These are phyloP conservation scores for Trebouxia sp. DNA, from an alignment of 139 green algal species.

Conservation along the genomic window DNA sequence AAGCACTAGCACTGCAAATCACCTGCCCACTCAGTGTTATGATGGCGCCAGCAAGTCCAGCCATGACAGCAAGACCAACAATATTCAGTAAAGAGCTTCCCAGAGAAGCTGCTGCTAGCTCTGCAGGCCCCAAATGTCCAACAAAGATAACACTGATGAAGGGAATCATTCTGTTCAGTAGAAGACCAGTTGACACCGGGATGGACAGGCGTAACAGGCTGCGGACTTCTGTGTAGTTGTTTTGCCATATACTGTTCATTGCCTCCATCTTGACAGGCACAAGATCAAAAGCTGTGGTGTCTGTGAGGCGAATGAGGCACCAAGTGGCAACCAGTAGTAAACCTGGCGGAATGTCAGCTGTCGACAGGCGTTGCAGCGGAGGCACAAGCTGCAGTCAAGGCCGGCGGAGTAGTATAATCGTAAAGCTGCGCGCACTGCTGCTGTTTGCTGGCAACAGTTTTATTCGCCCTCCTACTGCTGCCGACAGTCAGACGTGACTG, in stretches of 20 bases:
- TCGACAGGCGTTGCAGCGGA: too few species aligned
- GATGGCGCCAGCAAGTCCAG: constrained; percentile 61
- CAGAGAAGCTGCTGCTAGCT: constrained; percentile 22
- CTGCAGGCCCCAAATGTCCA: constrained; percentile 8
- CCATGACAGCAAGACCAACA: constrained; percentile 36
- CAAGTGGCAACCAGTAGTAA: too few species aligned
- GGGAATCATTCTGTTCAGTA: constrained; percentile 5
- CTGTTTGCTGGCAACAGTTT: too few species aligned
- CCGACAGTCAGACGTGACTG: too few species aligned
- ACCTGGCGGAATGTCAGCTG: too few species aligned
- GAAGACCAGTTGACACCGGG: constrained; percentile 10
- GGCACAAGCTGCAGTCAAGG: too few species aligned
- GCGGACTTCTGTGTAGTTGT: not conserved
- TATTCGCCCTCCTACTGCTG: too few species aligned
- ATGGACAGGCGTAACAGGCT: constrained; percentile 1
- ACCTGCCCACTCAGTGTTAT: constrained; percentile 74
- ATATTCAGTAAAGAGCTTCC: constrained; percentile 18
- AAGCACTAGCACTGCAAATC: not conserved
- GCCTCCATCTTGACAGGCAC: not conserved
- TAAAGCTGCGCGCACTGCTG: too few species aligned
- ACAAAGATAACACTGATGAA: constrained; percentile 27
- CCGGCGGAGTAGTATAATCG: too few species aligned
- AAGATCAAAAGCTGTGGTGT: too few species aligned
- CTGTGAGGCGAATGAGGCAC: too few species aligned
- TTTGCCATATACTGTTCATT: not conserved